Conservation (phyloP, 2,329 filamentous ascomycete species). For the Zalaria obscura region DNA sequence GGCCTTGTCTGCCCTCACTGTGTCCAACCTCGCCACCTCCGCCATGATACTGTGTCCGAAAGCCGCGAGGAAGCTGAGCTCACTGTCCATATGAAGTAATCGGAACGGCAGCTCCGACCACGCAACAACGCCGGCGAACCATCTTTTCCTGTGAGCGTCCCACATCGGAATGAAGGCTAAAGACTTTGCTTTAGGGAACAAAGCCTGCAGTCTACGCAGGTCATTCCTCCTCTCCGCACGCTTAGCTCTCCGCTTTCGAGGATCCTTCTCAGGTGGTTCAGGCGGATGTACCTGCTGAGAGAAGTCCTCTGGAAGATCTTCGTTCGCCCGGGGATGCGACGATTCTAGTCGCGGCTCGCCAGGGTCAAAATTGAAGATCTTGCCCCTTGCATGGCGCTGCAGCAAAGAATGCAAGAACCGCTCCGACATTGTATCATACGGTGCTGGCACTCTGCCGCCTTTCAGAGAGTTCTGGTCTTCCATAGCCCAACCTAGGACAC, state of each 20-base stretch:
- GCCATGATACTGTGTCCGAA: slow-evolving; percentile 29
- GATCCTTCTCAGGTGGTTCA: not conserved
- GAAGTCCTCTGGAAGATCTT: not conserved
- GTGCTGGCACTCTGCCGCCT: slow-evolving; percentile 10
- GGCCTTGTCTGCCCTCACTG: slow-evolving; percentile 27
- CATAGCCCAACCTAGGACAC: slow-evolving; percentile 1
- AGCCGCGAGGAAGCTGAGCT: slow-evolving; percentile 27
- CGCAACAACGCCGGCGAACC: slow-evolving; percentile 29
- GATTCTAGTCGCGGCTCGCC: not conserved
- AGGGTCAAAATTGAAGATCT: slow-evolving; percentile 12
- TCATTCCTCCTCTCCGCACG: slow-evolving; percentile 1
- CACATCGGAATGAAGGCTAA: slow-evolving; percentile 38
- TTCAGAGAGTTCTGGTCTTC: not conserved
- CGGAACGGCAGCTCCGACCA: slow-evolving; percentile 31
- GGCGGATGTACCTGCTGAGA: not conserved
- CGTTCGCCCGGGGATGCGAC: not conserved
- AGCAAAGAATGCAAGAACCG: slow-evolving; percentile 10
- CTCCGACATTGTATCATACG: slow-evolving; percentile 9
- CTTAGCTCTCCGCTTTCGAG: not conserved
- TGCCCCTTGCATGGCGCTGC: slow-evolving; percentile 10
- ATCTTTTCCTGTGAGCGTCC: slow-evolving; percentile 28
- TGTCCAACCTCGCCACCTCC: slow-evolving; percentile 25
- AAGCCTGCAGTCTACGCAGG: not conserved
- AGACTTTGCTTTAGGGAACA: slow-evolving; percentile 29
- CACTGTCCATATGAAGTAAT: slow-evolving; percentile 23